These are phyloP conservation scores for Tuber melanosporum DNA, from an alignment of 495 filamentous ascomycete species.

Conservation along the genomic window DNA sequence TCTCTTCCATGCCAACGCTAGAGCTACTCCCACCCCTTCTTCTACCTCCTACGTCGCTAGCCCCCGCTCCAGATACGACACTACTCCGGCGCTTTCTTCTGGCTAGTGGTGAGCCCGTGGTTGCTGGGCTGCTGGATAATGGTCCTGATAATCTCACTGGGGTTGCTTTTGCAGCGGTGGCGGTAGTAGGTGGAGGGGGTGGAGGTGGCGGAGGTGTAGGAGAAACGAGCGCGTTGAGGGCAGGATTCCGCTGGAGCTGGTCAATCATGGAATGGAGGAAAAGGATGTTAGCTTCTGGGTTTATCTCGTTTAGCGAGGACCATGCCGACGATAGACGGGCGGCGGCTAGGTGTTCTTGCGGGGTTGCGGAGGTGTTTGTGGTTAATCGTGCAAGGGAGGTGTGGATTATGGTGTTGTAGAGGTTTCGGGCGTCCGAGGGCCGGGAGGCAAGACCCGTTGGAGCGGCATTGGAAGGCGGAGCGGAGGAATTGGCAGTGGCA, in stretches of 20 bases:
- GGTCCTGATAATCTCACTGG: not conserved
- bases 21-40: constrained; percentile 48
- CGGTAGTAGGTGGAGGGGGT: not conserved
- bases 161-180: not conserved
- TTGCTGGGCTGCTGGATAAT: constrained; percentile 17
- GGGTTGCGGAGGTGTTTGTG: not conserved
- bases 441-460: not conserved
- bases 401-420: constrained; percentile 1
- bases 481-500: not conserved
- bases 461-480: not conserved
- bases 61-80: constrained; percentile 20
- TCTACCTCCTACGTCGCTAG: constrained; percentile 42
- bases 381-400: not conserved
- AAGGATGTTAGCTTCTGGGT: constrained; percentile 85
- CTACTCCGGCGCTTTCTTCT: constrained; percentile 18
- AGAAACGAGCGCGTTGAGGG: constrained; percentile 18
- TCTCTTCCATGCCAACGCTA: constrained; percentile 78
- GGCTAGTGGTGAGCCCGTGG: constrained; percentile 18
- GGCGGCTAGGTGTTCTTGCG: constrained; percentile 49
- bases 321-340: constrained; percentile 75
- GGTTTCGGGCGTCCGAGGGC: not conserved
- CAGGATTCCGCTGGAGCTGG: constrained; percentile 28
- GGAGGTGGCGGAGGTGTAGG: constrained; percentile 11
- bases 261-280: constrained; percentile 50
- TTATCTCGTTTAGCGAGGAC: constrained; percentile 71